phyloP scores from a whole-genome alignment of 208 protist species.

The Acanthamoeba lenticulata region DNA sequence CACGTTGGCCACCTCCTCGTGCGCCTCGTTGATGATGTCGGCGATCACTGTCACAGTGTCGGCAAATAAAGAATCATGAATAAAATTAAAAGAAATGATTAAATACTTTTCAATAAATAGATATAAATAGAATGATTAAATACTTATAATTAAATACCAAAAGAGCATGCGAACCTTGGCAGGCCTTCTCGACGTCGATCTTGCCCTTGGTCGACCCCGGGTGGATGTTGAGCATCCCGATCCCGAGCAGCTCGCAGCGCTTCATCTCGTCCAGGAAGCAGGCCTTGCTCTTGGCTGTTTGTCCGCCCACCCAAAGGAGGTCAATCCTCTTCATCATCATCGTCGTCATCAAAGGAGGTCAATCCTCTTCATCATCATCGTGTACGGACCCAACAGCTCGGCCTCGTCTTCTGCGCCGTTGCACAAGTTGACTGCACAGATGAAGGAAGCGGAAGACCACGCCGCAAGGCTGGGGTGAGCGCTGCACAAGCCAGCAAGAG shows the following conservation, averaged over 20 bases:
- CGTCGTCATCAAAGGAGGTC: too few species aligned
- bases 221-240: conserved; percentile 76
- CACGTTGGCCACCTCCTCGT: conserved; percentile 49
- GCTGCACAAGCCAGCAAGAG: not conserved
- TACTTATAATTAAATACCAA: not conserved
- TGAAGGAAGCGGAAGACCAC: too few species aligned
- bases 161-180: not conserved
- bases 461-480: not conserved
- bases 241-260: conserved; percentile 71
- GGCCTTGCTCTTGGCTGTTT: conserved; percentile 69
- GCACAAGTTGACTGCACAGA: not conserved
- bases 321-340: too few species aligned
- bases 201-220: conserved; percentile 74
- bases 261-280: conserved; percentile 75
- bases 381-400: not conserved
- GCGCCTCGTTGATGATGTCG: conserved; percentile 70
- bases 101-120: too few species aligned
- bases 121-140: not conserved
- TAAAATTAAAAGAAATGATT: not conserved
- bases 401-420: not conserved
- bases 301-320: too few species aligned
- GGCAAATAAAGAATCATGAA: not conserved
- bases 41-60: conserved; percentile 38
- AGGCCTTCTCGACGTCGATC: not conserved
- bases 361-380: too few species aligned